Evolutionary conservation across 306 rosid species (phyloP).

Genomic region (Prunus armeniaca): DNA sequence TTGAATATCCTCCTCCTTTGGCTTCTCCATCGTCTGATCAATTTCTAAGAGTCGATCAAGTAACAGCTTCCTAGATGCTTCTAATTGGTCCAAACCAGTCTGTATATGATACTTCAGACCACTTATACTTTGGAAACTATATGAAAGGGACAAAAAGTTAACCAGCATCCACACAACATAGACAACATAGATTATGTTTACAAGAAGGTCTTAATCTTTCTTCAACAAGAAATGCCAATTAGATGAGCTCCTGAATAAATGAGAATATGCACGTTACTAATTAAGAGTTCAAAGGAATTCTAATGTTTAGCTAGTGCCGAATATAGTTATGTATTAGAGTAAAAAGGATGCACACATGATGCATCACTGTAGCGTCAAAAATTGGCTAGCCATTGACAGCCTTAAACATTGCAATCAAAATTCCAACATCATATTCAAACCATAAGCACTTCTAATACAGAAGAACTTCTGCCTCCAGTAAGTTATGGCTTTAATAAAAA

Average conservation of each 20-base stretch:
- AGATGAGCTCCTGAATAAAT: not conserved
- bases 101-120: slow-evolving; percentile 80
- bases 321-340: too few species aligned
- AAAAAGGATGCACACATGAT: too few species aligned
- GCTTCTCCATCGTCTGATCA: slow-evolving; percentile 79
- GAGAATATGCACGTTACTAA: not conserved
- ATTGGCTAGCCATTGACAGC: too few species aligned
- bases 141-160: slow-evolving; percentile 26
- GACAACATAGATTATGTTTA: not conserved
- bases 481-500: too few species aligned
- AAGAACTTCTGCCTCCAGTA: too few species aligned
- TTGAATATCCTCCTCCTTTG: slow-evolving; percentile 82
- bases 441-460: not conserved
- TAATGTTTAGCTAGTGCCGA: too few species aligned
- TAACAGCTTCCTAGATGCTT: slow-evolving; percentile 67
- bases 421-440: not conserved
- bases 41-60: slow-evolving; percentile 79
- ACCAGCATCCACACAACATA: not conserved
- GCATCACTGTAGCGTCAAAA: too few species aligned
- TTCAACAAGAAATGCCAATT: too few species aligned
- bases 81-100: slow-evolving; percentile 81
- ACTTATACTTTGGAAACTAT: slow-evolving; percentile 75
- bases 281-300: not conserved
- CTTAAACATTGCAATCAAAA: not conserved
- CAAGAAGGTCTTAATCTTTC: not conserved